A percentile compares a stretch with the other conserved stretches of the same genome.
phyloP scores from a whole-genome alignment of 371 early-diverging fungal species.

The Mucor plumbeus region DNA sequence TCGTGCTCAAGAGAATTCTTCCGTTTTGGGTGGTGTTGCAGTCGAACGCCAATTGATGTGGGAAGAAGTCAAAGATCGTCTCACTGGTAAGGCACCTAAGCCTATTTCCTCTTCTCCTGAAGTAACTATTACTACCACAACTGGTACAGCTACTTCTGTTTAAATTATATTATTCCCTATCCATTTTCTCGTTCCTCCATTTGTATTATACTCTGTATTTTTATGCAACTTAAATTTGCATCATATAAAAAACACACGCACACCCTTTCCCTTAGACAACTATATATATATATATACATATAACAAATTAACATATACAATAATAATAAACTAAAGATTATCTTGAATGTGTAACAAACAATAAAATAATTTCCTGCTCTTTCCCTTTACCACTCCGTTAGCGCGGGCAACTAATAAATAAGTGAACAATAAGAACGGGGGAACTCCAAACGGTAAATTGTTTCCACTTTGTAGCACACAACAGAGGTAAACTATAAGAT shows the following conservation, averaged over 20 bases:
- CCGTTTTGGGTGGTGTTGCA: constrained; percentile 62
- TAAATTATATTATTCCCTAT: constrained; percentile 5
- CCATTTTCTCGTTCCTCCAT: not conserved
- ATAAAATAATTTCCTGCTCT: not conserved
- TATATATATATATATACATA: not conserved
- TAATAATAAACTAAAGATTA: not conserved
- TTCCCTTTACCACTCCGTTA: not conserved
- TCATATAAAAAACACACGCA: constrained; percentile 5
- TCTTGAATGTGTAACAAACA: not conserved
- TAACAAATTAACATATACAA: not conserved
- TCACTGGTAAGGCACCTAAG: constrained; percentile 28
- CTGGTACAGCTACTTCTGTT: constrained; percentile 9
- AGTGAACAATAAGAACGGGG: constrained; percentile 1
- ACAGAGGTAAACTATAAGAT: not conserved
- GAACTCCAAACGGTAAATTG: not conserved
- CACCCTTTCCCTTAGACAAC: not conserved
- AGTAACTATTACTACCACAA: constrained; percentile 21
- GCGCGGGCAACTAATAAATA: not conserved
- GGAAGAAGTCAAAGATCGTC: constrained; percentile 58
- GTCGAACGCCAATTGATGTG: constrained; percentile 58
- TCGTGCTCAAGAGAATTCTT: constrained; percentile 94
- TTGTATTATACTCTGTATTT: constrained; percentile 8
- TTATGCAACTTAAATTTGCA: constrained; percentile 8
- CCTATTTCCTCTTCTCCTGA: constrained; percentile 12
- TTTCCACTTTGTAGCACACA: constrained; percentile 1